Evolutionary conservation across 176 grass and related monocot genomes (phyloP).

Genomic region (Thalia dealbata): DNA sequence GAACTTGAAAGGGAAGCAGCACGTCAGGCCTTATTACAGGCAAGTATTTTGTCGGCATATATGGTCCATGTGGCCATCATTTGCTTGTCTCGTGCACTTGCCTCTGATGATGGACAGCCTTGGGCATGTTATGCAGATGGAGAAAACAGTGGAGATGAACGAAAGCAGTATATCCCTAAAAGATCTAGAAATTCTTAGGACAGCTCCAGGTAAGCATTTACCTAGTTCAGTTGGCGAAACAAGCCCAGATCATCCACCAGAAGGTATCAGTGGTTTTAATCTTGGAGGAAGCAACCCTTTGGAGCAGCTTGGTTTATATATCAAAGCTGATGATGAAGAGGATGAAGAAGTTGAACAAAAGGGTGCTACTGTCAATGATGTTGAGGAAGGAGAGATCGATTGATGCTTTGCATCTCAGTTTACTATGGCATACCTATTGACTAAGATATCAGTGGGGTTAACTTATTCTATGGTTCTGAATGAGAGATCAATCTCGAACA

Average conservation of each 20-base stretch:
- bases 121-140: slow-evolving; percentile 45
- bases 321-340: slow-evolving; percentile 83
- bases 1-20: slow-evolving; percentile 93
- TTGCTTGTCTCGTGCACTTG: neutral
- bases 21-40: slow-evolving; percentile 85
- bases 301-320: slow-evolving; percentile 78
- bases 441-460: neutral
- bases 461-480: slow-evolving; percentile 4
- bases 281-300: slow-evolving; percentile 62
- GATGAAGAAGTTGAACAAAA: slow-evolving; percentile 55
- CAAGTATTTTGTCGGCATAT: slow-evolving; percentile 21
- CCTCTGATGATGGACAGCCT: neutral
- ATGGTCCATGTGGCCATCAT: neutral
- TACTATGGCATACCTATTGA: neutral
- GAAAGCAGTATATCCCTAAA: slow-evolving; percentile 73
- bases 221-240: slow-evolving; percentile 56
- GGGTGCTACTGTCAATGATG: slow-evolving; percentile 34
- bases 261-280: slow-evolving; percentile 55
- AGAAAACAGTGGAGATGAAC: slow-evolving; percentile 93
- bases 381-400: slow-evolving; percentile 92
- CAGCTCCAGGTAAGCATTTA: slow-evolving; percentile 47
- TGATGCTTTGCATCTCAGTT: slow-evolving; percentile 29
- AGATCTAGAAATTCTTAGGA: slow-evolving; percentile 86
- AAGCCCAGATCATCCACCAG: slow-evolving; percentile 50
- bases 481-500: neutral